Conservation (phyloP, 164 flowering plant genomes). For the Umbilicus rupestris region DNA sequence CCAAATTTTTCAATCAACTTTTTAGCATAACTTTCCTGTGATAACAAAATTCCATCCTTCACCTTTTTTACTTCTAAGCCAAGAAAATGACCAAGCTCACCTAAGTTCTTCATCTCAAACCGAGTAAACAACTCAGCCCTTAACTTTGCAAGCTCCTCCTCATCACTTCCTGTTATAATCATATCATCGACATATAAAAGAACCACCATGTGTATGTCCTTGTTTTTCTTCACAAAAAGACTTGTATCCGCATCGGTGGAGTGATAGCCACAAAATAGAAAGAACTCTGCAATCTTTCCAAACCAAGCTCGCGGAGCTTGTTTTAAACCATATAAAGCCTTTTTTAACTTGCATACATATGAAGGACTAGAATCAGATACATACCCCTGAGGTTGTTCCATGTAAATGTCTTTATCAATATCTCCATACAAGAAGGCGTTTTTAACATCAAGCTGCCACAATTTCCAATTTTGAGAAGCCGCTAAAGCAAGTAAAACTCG, state of each 20-base stretch:
- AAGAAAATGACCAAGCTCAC: conserved; percentile 1
- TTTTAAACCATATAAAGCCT: not conserved
- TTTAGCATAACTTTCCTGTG: too few species aligned
- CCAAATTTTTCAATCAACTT: not conserved
- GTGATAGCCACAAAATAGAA: not conserved
- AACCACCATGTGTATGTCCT: not conserved
- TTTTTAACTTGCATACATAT: conserved; percentile 1
- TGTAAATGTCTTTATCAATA: not conserved
- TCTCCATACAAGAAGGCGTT: not conserved
- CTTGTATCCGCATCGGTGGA: not conserved
- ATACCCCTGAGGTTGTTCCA: conserved; percentile 5
- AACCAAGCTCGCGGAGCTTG: conserved; percentile 1
- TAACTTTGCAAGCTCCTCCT: not conserved
- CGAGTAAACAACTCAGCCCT: conserved; percentile 1
- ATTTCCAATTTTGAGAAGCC: not conserved
- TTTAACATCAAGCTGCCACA: conserved; percentile 6
- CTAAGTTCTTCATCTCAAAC: conserved; percentile 5
- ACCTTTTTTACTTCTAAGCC: not conserved
- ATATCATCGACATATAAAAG: conserved; percentile 3
- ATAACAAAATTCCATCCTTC: too few species aligned
- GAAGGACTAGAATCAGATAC: not conserved
- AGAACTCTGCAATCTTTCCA: not conserved
- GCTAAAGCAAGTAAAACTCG: not conserved
- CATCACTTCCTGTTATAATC: conserved; percentile 3
- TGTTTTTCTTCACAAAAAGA: not conserved